Conservation (phyloP, 1,284 basidiomycete species). For the Fistulina hepatica region DNA sequence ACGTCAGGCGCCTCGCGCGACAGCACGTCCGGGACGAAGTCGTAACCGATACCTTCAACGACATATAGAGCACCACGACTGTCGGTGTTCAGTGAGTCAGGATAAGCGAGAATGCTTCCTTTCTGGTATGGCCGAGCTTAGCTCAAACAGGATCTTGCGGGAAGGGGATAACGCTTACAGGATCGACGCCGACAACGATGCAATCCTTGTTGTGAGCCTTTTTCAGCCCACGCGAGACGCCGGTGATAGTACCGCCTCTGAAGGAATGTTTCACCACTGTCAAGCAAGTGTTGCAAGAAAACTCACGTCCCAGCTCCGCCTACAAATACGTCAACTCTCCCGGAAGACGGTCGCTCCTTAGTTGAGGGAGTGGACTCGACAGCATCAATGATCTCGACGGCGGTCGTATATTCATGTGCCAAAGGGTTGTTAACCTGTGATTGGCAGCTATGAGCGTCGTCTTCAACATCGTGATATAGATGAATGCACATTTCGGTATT, state of each 20-base stretch:
- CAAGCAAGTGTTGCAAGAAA: too few species aligned
- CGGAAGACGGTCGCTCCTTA: conserved; percentile 41
- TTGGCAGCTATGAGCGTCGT: conserved; percentile 9
- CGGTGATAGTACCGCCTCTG: conserved; percentile 93
- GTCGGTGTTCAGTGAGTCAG: conserved; percentile 50
- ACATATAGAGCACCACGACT: conserved; percentile 58
- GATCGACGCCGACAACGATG: conserved; percentile 82
- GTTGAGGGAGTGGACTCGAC: conserved; percentile 54
- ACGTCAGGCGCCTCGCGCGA: conserved; percentile 43
- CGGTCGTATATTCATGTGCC: conserved; percentile 82
- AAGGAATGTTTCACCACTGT: too few species aligned
- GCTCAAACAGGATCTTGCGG: not conserved
- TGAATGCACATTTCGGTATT: conserved; percentile 65
- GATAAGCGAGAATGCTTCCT: conserved; percentile 80
- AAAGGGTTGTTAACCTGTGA: conserved; percentile 72
- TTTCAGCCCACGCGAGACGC: conserved; percentile 76
- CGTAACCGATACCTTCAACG: conserved; percentile 93
- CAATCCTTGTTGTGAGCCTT: conserved; percentile 62
- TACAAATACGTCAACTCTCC: conserved; percentile 76
- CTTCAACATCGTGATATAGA: not conserved
- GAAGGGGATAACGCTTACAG: conserved; percentile 41
- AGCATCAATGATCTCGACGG: conserved; percentile 79
- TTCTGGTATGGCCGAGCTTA: conserved; percentile 31
- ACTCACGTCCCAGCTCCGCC: conserved; percentile 85
- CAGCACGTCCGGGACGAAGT: conserved; percentile 81